Base-by-base conservation (phyloP, 139 green algal species). In the Chlorella sp. region DNA sequence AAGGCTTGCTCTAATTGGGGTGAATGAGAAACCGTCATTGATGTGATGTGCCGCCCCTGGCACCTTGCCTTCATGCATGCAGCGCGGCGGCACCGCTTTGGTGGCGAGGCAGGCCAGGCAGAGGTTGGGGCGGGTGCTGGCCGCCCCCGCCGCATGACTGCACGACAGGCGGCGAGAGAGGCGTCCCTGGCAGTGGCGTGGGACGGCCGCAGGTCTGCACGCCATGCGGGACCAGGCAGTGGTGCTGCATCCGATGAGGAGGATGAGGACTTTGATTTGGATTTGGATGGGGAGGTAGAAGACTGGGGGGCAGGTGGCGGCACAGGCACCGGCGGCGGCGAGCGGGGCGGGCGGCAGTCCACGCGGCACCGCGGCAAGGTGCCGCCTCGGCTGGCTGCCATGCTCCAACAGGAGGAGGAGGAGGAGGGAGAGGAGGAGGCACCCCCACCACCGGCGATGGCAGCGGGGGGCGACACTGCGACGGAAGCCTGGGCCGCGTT, bases 371-470 rank as follows among this genome's bases (percentile, higher is more conserved):
- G 79, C 18, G 87, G 87, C 30, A 81, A 69, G 69, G 28, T 90
- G 78, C 87, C 87, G 15, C 18, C 87, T 0, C 78, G 64, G n/a
- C 66, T 90, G 64, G 87, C 87, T 15, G 87, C 87, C 14, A 86
- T 90, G 87, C 78, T 90, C 78, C 61, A 84, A 21, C 60, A 89
- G 32, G 85, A 89, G 19, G 85, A 89, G 85, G 42, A 22, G 69
- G 85, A 71, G 30, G 42, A 83, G 85, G 85, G 42, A 48, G 85
- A 88, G 69, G 68, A 69, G 69, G 71, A 71, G 2, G 82, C 80
- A 60, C 57, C 60, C 0, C n/a, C 53, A 37, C 15, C 30, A 1
- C 30, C 18, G 30, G n/a, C 48, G 9, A 28, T 34, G 28, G 64
- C 83, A 28, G 32, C 32, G 15, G 36, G 22, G 1, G 66, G 14